phyloP scores from a whole-genome alignment of 805 yeast genomes.

The Starmerella tilneyi region DNA sequence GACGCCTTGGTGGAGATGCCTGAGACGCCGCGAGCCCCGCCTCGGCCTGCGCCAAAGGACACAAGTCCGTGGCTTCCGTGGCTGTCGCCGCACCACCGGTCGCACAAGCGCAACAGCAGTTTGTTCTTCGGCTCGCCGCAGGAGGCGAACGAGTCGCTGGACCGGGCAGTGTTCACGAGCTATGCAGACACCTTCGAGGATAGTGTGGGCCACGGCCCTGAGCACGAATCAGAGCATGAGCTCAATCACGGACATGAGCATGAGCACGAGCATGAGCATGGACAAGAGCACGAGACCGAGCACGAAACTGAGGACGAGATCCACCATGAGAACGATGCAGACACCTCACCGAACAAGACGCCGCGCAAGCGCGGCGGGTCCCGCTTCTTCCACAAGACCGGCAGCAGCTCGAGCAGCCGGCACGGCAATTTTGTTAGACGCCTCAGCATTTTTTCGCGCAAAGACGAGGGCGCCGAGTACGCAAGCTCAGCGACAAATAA shows the following conservation, averaged over 20 bases:
- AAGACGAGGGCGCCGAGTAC: conserved; percentile 4
- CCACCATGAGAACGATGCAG: not conserved
- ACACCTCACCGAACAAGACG: not conserved
- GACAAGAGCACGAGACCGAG: not conserved
- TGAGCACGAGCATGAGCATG: not conserved
- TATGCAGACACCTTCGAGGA: not conserved
- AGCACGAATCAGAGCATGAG: not conserved
- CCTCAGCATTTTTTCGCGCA: conserved; percentile 14
- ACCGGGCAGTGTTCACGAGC: conserved; percentile 1
- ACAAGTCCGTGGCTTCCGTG: conserved; percentile 15
- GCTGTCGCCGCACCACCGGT: conserved; percentile 9
- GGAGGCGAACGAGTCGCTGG: not conserved
- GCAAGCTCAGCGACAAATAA: not conserved
- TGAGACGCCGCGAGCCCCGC: conserved; percentile 1
- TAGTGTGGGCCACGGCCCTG: not conserved
- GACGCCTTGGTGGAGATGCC: not conserved
- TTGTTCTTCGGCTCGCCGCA: conserved; percentile 14
- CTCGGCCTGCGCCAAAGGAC: not conserved
- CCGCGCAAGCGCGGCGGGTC: conserved; percentile 11
- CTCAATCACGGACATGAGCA: not conserved
- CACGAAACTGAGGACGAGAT: not conserved
- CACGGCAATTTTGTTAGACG: conserved; percentile 17
- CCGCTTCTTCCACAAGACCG: conserved; percentile 10
- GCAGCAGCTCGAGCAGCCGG: not conserved
- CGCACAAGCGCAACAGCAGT: conserved; percentile 12